A percentile compares a stretch with the other conserved stretches of the same genome.
These are phyloP conservation scores for Ophidiomyces ophidiicola DNA, from an alignment of 2,329 filamentous ascomycete species.

Conservation along the genomic window DNA sequence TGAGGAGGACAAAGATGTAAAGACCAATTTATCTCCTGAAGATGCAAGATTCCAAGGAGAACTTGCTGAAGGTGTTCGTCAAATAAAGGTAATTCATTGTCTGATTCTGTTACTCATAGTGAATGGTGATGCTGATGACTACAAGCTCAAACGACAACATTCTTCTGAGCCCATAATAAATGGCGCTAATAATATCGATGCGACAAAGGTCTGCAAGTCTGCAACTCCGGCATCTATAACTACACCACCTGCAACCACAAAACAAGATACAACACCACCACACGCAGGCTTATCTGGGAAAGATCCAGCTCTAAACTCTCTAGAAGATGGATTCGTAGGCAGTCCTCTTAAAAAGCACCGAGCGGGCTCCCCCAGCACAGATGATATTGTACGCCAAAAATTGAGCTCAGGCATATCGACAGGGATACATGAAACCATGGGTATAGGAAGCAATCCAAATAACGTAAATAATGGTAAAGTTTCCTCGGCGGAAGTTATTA, in stretches of 20 bases:
- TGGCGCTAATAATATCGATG: constrained; percentile 23
- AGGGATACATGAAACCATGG: constrained; percentile 29
- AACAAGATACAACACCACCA: constrained; percentile 29
- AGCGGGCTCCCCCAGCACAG: constrained; percentile 34
- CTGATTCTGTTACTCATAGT: background rate
- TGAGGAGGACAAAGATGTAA: constrained; percentile 39
- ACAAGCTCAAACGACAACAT: constrained; percentile 53
- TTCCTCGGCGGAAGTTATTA: constrained; percentile 6
- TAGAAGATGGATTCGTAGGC: constrained; percentile 30
- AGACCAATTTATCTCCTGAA: constrained; percentile 44
- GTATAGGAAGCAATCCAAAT: constrained; percentile 6
- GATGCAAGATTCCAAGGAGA: constrained; percentile 49
- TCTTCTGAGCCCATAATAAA: constrained; percentile 44
- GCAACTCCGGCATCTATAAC: constrained; percentile 28
- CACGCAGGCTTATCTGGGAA: constrained; percentile 12
- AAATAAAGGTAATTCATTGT: constrained; percentile 48
- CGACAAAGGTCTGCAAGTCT: constrained; percentile 33
- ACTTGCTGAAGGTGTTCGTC: constrained; percentile 51
- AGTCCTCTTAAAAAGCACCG: constrained; percentile 39
- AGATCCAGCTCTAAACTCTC: constrained; percentile 15
- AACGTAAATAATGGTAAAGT: background rate
- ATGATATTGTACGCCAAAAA: constrained; percentile 30
- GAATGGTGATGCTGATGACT: constrained; percentile 9
- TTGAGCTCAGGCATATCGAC: constrained; percentile 30
- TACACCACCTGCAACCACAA: constrained; percentile 24